Conservation (phyloP, 2,329 filamentous ascomycete genomes). For the Alternaria brassicicola region DNA sequence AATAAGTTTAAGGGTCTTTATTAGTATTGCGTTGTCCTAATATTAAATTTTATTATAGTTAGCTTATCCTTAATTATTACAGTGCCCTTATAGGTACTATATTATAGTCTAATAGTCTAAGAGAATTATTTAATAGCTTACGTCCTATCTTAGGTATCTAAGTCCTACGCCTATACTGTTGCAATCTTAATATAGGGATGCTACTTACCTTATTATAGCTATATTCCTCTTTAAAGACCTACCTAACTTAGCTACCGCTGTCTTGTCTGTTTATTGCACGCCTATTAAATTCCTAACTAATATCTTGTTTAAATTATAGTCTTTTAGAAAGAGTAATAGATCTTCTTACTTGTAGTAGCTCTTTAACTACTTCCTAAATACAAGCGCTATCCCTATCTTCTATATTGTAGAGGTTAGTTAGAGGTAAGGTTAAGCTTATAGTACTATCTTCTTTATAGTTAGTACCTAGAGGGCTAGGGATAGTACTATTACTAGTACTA, state of each 20-base stretch:
- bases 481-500: neutral
- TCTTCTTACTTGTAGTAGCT: slow-evolving; percentile 9
- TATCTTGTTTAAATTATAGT: neutral
- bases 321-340: slow-evolving; percentile 10
- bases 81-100: slow-evolving; percentile 1
- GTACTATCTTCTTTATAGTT: slow-evolving; percentile 2
- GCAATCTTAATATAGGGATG: neutral
- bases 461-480: slow-evolving; percentile 1
- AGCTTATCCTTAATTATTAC: neutral
- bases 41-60: neutral
- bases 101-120: slow-evolving; percentile 1
- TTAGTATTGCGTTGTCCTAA: neutral
- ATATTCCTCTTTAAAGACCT: neutral
- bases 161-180: neutral
- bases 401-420: neutral
- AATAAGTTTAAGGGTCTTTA: neutral
- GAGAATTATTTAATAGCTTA: slow-evolving; percentile 7
- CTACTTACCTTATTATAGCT: neutral
- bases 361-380: slow-evolving; percentile 3
- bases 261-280: neutral
- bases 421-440: neutral
- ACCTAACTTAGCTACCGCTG: neutral
- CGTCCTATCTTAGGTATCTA: neutral
- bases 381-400: slow-evolving; percentile 5
- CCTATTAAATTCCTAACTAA: neutral